A percentile compares a stretch with the other conserved stretches of the same genome.
Conservation (phyloP, 208 protist species). For the Histomonas meleagridis region DNA sequence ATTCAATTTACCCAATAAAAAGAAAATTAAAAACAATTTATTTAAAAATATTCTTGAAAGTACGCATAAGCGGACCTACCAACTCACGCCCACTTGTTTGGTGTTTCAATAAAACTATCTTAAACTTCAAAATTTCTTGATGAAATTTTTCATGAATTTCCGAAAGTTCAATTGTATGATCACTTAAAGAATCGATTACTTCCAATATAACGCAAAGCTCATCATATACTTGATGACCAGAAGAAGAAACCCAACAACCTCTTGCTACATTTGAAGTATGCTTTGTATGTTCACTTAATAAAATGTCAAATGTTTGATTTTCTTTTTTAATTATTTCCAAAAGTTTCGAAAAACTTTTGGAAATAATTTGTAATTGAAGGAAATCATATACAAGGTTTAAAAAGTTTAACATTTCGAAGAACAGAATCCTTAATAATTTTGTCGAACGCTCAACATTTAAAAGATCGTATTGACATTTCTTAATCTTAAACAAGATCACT, state of each 20-base stretch:
- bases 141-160: not conserved
- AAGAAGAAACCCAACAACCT: not conserved
- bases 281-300: not conserved
- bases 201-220: no score
- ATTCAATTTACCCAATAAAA: no score
- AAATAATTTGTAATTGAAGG: not conserved
- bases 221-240: no score
- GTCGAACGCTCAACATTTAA: not conserved
- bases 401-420: not conserved
- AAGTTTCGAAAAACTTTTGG: not conserved
- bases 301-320: not conserved
- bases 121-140: not conserved
- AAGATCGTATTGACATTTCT: not conserved
- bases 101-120: not conserved
- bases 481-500: not conserved
- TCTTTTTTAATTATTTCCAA: not conserved
- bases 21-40: no score
- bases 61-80: not conserved
- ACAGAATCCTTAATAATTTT: not conserved
- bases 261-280: not conserved
- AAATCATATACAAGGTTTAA: not conserved
- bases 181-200: no score
- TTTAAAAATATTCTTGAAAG: not conserved
- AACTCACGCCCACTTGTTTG: not conserved
- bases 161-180: no score